Base-by-base conservation (phyloP, 192 early-diverging fungal species). In the Podila epicladia region DNA sequence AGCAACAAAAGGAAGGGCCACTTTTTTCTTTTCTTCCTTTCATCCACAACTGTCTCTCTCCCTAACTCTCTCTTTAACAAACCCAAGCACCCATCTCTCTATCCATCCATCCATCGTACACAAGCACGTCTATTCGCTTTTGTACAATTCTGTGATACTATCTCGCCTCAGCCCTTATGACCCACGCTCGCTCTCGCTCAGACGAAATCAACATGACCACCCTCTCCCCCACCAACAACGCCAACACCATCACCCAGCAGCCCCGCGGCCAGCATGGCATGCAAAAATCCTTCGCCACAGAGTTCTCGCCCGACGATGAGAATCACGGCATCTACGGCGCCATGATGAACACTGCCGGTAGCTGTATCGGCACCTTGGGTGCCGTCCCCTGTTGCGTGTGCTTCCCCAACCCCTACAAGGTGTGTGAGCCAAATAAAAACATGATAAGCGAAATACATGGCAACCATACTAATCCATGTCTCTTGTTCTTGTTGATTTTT, bases 341-440 rank as follows among this genome's bases (percentile, higher is more conserved):
- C 28, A 69, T 89, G 67, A 83, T 89, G 71, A 88, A 87, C 58
- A 55, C 55, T 24, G 59, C 85, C 4, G 88, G 88, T 31, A 60
- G 61, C 28, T 19, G 82, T 48, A 59, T 83, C 28, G 88, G 88
- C 22, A 63, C 72, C 13, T 50, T 87, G 9, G 88, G 88, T n/a
- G 65, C 84, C 45, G 73, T 89, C 32, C 88, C 88, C 31, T 74
- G 76, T 60, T 82, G 77, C 55, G 17, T 82, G 48, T 87, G 87
- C 66, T 88, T 69, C 26, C 89, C 89, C 31, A 94, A 90, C 65
- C 93, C 93, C 7, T 94, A 89, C 73, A 86, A 90, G 69, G 82
- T 75, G 64, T 0, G 15, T 51, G n/a, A 26, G 53, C n/a, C 19
- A 89, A 93, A 68, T 91, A 91, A 51, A 90, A 87, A 67, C 86